phyloP scores from a whole-genome alignment of 148 eudicot species.

The Simmondsia chinensis region DNA sequence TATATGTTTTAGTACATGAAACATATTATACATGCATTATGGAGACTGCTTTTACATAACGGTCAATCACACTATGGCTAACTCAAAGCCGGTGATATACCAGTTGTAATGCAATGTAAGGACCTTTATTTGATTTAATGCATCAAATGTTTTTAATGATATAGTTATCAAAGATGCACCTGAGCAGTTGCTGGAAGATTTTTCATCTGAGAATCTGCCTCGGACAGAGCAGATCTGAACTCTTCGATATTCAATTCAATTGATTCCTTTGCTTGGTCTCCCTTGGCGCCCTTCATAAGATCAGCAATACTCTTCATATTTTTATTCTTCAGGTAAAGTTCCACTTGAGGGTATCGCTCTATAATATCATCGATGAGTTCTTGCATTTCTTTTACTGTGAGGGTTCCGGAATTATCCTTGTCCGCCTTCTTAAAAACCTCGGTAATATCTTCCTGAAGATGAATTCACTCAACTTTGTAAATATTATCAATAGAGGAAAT shows the following conservation, averaged over 20 bases:
- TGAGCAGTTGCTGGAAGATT: slow-evolving; percentile 91
- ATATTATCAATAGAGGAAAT: not conserved
- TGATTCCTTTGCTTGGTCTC: slow-evolving; percentile 54
- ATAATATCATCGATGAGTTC: slow-evolving; percentile 67
- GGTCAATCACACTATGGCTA: not conserved
- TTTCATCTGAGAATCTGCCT: slow-evolving; percentile 75
- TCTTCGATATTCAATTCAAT: slow-evolving; percentile 73
- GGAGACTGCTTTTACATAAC: not conserved
- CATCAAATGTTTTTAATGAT: not conserved
- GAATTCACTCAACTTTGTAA: not conserved
- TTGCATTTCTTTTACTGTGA: slow-evolving; percentile 84
- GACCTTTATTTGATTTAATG: too few relatives aligned
- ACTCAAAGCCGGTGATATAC: too few relatives aligned
- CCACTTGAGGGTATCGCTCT: slow-evolving; percentile 89
- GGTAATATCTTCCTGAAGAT: slow-evolving; percentile 63
- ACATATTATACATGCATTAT: too few relatives aligned
- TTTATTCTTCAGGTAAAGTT: slow-evolving; percentile 66
- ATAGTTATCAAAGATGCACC: slow-evolving; percentile 20
- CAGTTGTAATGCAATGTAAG: too few relatives aligned
- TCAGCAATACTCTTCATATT: slow-evolving; percentile 56
- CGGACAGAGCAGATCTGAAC: slow-evolving; percentile 55
- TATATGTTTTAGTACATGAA: too few relatives aligned
- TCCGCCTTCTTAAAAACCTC: slow-evolving; percentile 80
- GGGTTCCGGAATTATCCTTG: slow-evolving; percentile 83
- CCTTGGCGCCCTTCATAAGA: slow-evolving; percentile 56